Base-by-base conservation (phyloP, 1,284 basidiomycete species). In the Tetrapyrgos nigripes region DNA sequence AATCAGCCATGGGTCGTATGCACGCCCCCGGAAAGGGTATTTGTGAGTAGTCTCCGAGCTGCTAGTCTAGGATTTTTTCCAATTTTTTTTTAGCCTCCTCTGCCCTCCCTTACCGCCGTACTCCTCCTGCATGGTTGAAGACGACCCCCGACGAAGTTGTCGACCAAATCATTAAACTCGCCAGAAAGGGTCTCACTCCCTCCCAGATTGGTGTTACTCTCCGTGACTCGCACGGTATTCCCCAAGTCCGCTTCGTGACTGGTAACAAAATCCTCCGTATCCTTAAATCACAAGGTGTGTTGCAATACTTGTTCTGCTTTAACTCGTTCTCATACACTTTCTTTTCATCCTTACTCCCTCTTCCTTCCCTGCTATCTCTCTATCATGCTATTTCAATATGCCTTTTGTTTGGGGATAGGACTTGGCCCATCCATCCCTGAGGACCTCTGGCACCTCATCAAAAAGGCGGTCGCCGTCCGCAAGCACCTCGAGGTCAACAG, bases 191-290 rank as follows among this genome's bases (percentile, higher is more conserved):
- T 83, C 85, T 97, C 68, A 96, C 95, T 55, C 97, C 97, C 57
- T 98, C 96, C 54, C 95, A 98, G 79, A 98, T 98, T 76, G 97
- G 97, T 88, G 95, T 98, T 68, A 89, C 92, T 76, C 93, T 99
- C 74, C 93, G 97, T 81, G 97, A 98, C 85, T 95, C 94, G 73
- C 94, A 98, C 78, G 97, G 97, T 73, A 91, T 98, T 72, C 96
- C 97, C 76, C 93, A 93, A 76, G 96, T 98, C 79, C 95, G 96
- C 73, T 95, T 94, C 79, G 92, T 98, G 73, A 98, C 97, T 62
- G 97, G 96, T 76, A 98, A 97, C 93, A 98, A 98, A 88, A 97
- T 99, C 74, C 90, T 98, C 70, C 91, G 97, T 85, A 96, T 98
- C 83, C 86, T 98, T 79, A 98, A 98, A 85, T 88, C 92, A 67